These are phyloP conservation scores for Colletotrichum salicis DNA, from an alignment of 2,329 filamentous ascomycete species.

Conservation along the genomic window DNA sequence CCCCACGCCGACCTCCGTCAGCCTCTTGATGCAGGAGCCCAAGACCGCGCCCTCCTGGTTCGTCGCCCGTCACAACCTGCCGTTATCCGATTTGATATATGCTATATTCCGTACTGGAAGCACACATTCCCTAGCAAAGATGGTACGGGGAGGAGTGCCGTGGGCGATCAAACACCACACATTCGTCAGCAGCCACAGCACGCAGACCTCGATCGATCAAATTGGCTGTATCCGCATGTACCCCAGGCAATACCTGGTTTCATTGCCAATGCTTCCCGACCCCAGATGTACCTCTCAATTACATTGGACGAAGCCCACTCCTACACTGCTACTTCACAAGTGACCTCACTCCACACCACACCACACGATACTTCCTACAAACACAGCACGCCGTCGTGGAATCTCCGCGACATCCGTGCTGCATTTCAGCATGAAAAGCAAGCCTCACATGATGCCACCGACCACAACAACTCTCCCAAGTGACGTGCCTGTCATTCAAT, in stretches of 20 bases:
- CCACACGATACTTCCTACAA: background rate
- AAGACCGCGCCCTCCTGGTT: background rate
- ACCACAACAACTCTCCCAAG: background rate
- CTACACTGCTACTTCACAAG: background rate
- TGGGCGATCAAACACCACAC: slow-evolving; percentile 17
- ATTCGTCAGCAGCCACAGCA: slow-evolving; percentile 2
- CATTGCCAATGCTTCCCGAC: slow-evolving; percentile 10
- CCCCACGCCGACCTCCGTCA: slow-evolving; percentile 14
- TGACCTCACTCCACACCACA: background rate
- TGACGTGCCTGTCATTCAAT: background rate
- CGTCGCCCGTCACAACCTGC: background rate
- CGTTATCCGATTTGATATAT: background rate
- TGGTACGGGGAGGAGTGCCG: background rate
- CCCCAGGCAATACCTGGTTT: slow-evolving; percentile 5
- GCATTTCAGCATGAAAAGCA: background rate
- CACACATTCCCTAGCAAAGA: background rate
- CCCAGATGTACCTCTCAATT: slow-evolving; percentile 1
- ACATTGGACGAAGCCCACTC: slow-evolving; percentile 14
- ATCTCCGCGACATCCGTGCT: background rate
- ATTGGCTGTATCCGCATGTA: background rate
- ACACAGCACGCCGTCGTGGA: background rate
- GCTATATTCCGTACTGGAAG: background rate
- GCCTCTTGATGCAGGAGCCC: background rate
- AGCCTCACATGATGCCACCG: background rate
- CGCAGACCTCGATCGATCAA: background rate